These are phyloP conservation scores for Ogataea neopini DNA, from an alignment of 805 yeast genomes.

Conservation along the genomic window DNA sequence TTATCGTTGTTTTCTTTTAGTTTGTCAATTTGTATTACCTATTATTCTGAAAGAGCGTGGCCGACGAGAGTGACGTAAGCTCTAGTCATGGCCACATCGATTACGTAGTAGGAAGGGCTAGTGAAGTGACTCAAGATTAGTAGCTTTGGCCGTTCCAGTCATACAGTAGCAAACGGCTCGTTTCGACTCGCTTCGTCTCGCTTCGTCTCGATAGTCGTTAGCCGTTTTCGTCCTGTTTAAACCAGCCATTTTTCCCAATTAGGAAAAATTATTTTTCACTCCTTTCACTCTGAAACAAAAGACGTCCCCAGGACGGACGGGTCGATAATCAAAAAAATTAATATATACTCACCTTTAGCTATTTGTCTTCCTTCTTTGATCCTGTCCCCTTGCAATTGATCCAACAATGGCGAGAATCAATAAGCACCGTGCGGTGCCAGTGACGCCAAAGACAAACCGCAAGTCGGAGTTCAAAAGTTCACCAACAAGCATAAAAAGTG, in stretches of 20 bases:
- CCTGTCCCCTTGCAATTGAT: too few species aligned
- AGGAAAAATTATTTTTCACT: background rate
- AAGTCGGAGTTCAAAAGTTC: slow-evolving; percentile 17
- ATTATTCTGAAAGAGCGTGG: too few species aligned
- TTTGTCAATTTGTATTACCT: slow-evolving; percentile 7
- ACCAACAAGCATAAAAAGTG: slow-evolving; percentile 15
- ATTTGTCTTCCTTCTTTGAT: too few species aligned
- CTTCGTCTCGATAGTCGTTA: too few species aligned
- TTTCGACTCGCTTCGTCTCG: too few species aligned
- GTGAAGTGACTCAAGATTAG: too few species aligned
- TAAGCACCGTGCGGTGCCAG: slow-evolving; percentile 21
- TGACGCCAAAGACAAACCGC: slow-evolving; percentile 18
- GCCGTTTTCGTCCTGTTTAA: too few species aligned
- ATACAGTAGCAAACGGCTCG: too few species aligned
- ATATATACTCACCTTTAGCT: background rate
- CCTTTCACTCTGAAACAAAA: slow-evolving; percentile 2
- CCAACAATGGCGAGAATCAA: slow-evolving; percentile 28
- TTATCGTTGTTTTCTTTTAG: background rate
- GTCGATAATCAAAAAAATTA: background rate
- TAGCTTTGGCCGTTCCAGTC: too few species aligned
- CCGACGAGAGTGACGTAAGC: too few species aligned
- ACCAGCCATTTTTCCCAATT: slow-evolving; percentile 7
- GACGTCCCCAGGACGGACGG: background rate
- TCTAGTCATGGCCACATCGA: too few species aligned
- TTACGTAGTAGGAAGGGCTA: too few species aligned